Percentiles rank a stretch among this genome's conserved stretches.
These are phyloP conservation scores for Boletus austroedulis DNA, from an alignment of 1,284 basidiomycete species.

Conservation along the genomic window DNA sequence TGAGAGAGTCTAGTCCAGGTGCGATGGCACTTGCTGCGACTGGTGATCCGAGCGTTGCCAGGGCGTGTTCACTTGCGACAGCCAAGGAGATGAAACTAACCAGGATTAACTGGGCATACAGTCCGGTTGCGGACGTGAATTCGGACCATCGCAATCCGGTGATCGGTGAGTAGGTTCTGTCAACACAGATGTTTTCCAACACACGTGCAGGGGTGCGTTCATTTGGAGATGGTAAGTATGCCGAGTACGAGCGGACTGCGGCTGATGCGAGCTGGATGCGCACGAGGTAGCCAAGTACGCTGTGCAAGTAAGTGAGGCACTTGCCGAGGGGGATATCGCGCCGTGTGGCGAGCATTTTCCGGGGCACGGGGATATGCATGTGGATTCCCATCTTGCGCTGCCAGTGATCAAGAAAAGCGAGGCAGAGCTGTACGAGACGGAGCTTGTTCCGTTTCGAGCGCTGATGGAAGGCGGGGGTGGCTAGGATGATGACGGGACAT, in stretches of 20 bases:
- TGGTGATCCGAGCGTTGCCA: slow-evolving; percentile 45
- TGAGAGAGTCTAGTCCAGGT: slow-evolving; percentile 49
- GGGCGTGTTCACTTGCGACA: slow-evolving; percentile 47
- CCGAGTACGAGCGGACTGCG: too few relatives aligned
- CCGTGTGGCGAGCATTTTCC: slow-evolving; percentile 69
- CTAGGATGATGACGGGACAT: slow-evolving; percentile 68
- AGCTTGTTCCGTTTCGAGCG: slow-evolving; percentile 57
- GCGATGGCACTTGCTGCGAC: slow-evolving; percentile 69
- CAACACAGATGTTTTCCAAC: neutral
- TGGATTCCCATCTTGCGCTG: slow-evolving; percentile 68
- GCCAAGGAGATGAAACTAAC: slow-evolving; percentile 55
- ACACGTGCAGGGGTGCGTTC: slow-evolving; percentile 55
- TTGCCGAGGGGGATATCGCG: slow-evolving; percentile 50
- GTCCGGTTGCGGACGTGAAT: slow-evolving; percentile 70
- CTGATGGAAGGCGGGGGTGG: slow-evolving; percentile 42
- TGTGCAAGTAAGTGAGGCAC: slow-evolving; percentile 46
- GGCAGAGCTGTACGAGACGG: slow-evolving; percentile 42
- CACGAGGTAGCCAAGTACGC: slow-evolving; percentile 48
- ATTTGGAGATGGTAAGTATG: slow-evolving; percentile 57
- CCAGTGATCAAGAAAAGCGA: slow-evolving; percentile 55
- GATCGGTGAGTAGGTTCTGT: slow-evolving; percentile 48
- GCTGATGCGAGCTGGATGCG: slow-evolving; percentile 43
- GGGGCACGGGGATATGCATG: slow-evolving; percentile 67
- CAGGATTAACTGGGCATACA: slow-evolving; percentile 69
- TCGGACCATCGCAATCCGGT: slow-evolving; percentile 64